Percentiles rank a stretch among this genome's conserved stretches.
phyloP scores from a whole-genome alignment of 257 asterid genomes.

The Coffea eugenioides region DNA sequence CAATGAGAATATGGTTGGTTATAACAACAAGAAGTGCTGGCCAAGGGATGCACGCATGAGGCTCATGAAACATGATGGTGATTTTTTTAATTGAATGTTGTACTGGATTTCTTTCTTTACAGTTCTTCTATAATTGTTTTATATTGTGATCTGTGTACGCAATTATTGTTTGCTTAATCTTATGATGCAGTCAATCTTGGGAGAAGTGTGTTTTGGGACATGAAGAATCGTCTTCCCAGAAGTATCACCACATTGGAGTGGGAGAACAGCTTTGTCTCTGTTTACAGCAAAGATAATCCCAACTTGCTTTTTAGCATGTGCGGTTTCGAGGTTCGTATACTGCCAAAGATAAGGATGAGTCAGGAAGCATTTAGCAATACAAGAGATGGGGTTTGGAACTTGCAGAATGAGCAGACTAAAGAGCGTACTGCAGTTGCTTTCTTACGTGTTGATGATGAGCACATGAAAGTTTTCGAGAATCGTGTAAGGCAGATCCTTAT shows the following conservation, averaged over 20 bases:
- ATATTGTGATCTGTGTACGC: constrained; percentile 14
- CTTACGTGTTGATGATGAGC: constrained; percentile 96
- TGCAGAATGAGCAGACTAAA: constrained; percentile 96
- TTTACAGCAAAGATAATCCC: constrained; percentile 98
- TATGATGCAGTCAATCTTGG: constrained; percentile 78
- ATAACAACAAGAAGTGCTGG: constrained; percentile 99
- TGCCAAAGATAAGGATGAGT: constrained; percentile 96
- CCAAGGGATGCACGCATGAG: constrained; percentile 99
- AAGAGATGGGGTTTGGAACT: constrained; percentile 96
- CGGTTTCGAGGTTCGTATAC: constrained; percentile 92
- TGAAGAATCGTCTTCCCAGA: constrained; percentile 98
- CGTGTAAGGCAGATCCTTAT: constrained; percentile 96
- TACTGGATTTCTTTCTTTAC: neutral
- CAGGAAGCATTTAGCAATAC: constrained; percentile 98
- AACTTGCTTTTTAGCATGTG: constrained; percentile 98
- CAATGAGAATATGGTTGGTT: constrained; percentile 99
- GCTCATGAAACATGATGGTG: constrained; percentile 99
- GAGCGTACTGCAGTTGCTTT: constrained; percentile 98
- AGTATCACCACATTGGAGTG: constrained; percentile 96
- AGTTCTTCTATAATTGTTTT: neutral
- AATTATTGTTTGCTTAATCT: constrained; percentile 12
- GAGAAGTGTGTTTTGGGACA: constrained; percentile 99
- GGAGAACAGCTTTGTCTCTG: constrained; percentile 98
- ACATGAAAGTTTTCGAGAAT: constrained; percentile 98
- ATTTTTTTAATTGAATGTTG: constrained; percentile 1